Percentiles rank a stretch among this genome's conserved stretches.
Conservation (phyloP, 805 yeast species). For the Ogataea nitratoaversa region DNA sequence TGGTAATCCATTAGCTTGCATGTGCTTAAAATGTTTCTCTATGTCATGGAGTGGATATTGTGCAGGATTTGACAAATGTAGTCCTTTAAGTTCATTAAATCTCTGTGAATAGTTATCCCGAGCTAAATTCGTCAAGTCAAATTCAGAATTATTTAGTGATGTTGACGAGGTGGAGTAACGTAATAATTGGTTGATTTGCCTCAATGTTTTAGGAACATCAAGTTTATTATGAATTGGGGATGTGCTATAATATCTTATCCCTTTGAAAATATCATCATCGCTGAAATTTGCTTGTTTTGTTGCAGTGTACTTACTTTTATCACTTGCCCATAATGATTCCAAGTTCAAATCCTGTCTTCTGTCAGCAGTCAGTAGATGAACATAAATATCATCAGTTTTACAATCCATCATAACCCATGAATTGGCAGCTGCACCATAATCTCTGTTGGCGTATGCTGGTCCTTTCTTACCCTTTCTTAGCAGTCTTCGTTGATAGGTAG, state of each 20-base stretch:
- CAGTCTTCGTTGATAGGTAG: conserved; percentile 47
- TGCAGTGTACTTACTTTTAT: conserved; percentile 11
- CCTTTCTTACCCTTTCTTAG: conserved; percentile 51
- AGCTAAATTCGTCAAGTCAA: conserved; percentile 11
- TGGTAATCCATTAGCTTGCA: conserved; percentile 27
- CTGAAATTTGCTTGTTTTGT: conserved; percentile 23
- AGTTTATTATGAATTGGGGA: background rate
- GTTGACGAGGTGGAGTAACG: conserved; percentile 1
- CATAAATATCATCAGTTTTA: conserved; percentile 52
- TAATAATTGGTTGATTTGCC: background rate
- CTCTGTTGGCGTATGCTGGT: conserved; percentile 50
- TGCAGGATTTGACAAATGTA: conserved; percentile 19
- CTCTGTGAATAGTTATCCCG: conserved; percentile 15
- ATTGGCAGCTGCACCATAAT: conserved; percentile 55
- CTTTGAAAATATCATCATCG: conserved; percentile 44
- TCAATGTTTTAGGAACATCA: background rate
- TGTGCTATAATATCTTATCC: conserved; percentile 44
- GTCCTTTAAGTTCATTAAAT: conserved; percentile 13
- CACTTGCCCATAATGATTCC: conserved; percentile 57
- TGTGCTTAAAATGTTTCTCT: conserved; percentile 23
- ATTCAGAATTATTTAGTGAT: conserved; percentile 1
- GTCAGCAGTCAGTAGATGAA: conserved; percentile 70
- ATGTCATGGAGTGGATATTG: conserved; percentile 17
- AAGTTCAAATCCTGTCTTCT: conserved; percentile 66
- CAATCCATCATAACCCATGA: conserved; percentile 84